Percentiles rank a stretch among this genome's conserved stretches.
These are phyloP conservation scores for Crotalaria pallida DNA, from an alignment of 306 rosid genomes.

Conservation along the genomic window DNA sequence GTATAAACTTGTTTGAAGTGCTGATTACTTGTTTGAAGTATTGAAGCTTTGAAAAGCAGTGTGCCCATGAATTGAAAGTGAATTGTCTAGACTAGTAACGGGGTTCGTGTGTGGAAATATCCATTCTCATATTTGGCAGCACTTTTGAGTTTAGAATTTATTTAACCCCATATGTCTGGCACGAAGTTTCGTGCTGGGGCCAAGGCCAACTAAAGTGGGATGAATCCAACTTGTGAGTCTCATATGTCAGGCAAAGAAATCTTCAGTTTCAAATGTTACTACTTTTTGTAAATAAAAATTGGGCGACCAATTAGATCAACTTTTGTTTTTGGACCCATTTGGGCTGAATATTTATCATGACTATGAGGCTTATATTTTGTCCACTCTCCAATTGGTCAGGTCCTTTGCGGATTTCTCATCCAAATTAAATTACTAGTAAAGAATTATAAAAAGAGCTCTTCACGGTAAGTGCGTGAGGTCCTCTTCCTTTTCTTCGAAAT, in stretches of 20 bases:
- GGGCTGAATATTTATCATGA: neutral
- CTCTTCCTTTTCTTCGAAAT: neutral
- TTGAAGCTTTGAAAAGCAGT: neutral
- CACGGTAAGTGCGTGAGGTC: conserved; percentile 29
- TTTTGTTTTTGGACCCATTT: neutral
- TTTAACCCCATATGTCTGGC: conserved; percentile 4
- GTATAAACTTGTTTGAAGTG: neutral
- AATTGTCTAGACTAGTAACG: neutral
- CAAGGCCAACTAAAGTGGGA: neutral
- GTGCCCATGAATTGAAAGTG: conserved; percentile 12
- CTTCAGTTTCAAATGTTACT: neutral
- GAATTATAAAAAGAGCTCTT: neutral
- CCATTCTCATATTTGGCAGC: neutral
- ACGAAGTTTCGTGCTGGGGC: neutral
- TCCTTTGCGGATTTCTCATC: conserved; percentile 7
- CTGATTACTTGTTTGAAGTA: neutral
- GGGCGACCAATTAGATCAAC: neutral
- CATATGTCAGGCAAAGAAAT: neutral
- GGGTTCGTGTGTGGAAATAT: conserved; percentile 11
- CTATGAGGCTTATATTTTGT: conserved; percentile 16
- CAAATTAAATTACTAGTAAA: conserved; percentile 5
- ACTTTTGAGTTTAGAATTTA: neutral
- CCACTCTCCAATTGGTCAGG: conserved; percentile 20
- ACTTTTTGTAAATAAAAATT: neutral
- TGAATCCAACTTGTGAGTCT: neutral